Conservation (phyloP, 73 alveolate genomes). For the Paramecium tetraurelia region DNA sequence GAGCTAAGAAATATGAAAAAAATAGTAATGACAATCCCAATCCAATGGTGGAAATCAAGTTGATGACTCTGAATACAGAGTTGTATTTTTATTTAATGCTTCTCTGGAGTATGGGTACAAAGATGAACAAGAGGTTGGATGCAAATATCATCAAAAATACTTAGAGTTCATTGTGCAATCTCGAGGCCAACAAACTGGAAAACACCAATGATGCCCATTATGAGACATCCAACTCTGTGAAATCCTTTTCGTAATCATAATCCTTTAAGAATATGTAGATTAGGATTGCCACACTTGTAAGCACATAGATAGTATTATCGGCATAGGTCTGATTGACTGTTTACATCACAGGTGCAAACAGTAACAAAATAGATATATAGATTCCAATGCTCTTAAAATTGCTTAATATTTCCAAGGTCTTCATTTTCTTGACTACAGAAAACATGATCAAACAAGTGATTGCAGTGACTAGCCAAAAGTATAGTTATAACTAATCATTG, state of each 20-base stretch:
- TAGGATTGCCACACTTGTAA: neutral
- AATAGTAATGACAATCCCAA: neutral
- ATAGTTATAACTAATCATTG: neutral
- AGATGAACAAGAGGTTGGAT: neutral
- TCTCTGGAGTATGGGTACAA: neutral
- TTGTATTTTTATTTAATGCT: neutral
- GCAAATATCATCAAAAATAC: constrained; percentile 10
- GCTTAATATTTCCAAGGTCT: neutral
- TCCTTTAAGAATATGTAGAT: neutral
- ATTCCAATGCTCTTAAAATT: neutral
- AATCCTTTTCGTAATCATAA: constrained; percentile 10
- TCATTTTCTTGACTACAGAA: neutral
- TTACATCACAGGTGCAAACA: constrained; percentile 13
- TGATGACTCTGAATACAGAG: neutral
- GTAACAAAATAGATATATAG: neutral
- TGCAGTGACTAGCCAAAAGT: neutral
- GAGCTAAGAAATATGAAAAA: constrained; percentile 38
- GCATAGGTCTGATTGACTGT: constrained; percentile 37
- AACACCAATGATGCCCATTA: constrained; percentile 32
- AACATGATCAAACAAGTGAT: neutral
- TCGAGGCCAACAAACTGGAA: constrained; percentile 13
- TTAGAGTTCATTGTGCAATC: constrained; percentile 31
- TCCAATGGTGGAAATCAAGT: neutral
- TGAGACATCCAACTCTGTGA: neutral
- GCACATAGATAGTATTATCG: constrained; percentile 35